Evolutionary conservation across 176 grass and related monocot species (phyloP).

Genomic region (Carex myosuroides): DNA sequence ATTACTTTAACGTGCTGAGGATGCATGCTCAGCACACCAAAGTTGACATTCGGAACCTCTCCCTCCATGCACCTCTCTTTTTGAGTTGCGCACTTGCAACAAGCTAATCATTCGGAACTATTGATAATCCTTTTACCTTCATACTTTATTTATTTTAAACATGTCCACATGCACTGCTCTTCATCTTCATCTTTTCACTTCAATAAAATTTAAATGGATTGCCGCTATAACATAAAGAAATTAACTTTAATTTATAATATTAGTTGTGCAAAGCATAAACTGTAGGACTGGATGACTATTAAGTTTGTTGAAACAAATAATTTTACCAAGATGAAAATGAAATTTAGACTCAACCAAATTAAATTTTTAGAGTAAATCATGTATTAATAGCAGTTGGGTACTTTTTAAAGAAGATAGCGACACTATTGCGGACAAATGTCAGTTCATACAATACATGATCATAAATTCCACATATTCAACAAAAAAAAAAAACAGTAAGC

Average conservation of each 20-base stretch:
- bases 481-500: too few relatives aligned
- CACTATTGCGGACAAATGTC: too few relatives aligned
- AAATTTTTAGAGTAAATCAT: too few relatives aligned
- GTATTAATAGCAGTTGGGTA: too few relatives aligned
- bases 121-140: too few relatives aligned
- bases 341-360: background rate
- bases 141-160: too few relatives aligned
- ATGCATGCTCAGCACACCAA: conserved; percentile 11
- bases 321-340: background rate
- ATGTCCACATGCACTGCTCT: background rate
- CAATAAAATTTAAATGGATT: background rate
- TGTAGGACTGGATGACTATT: background rate
- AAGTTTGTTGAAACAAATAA: background rate
- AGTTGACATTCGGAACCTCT: background rate
- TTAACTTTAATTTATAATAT: background rate
- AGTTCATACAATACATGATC: too few relatives aligned
- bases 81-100: background rate
- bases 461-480: too few relatives aligned
- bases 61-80: background rate
- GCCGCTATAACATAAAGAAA: background rate
- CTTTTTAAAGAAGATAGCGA: too few relatives aligned
- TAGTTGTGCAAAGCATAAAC: background rate
- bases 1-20: background rate
- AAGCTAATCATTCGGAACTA: too few relatives aligned
- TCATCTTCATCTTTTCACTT: background rate